Evolutionary conservation across 805 yeast species (phyloP), one percentile per base, ranked within the genome.

Genomic region (Ogataea sp.): DNA sequence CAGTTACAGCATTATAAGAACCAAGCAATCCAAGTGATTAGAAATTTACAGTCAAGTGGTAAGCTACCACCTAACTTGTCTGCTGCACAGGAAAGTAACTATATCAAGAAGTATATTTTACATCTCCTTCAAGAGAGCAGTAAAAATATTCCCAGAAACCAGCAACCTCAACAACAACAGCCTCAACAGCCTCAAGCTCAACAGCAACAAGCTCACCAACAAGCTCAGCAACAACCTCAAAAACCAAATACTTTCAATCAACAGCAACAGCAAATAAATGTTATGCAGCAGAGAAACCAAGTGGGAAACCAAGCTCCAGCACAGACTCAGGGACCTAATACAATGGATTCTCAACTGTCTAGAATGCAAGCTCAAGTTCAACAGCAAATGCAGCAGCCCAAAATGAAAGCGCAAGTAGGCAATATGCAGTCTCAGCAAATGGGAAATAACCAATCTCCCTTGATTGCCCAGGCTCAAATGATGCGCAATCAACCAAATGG

Each of bases 1-100:
- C 57, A 48, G 42, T 39, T 55, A 29, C 58, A 55, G 40, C 51
- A 46, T 37, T 59, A 55, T 39, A 59, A 53, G 46, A 50, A 49
- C 25, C 66, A 62, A 44, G 67, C 66, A 1, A 15, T 62, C 5
- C 59, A 55, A 36, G 57, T 58, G 36, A 58, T 62, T 18, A 55
- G 55, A 37, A 59, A 55, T 34, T 49, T 62, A 17, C 65, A 61
- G 42, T 53, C 57, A 3, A 40, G 56, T 7, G 63, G 63, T 27
- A 53, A 58, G 34, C 42, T 61, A 13, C 59, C 64, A 9, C 39
- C 52, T 10, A 51, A 50, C 18, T 39, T 62, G 25, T 50, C 62
- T 2, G 59, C 51, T 1, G 65, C 59, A 35, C 64, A 63, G 40
- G 62, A 61, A 32, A 56, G 50, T 34, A 49, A 50, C n/a, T 62